A percentile compares a stretch with the other conserved stretches of the same genome.
Conservation (phyloP, 1,284 basidiomycete species). For the Moniliella sp. region DNA sequence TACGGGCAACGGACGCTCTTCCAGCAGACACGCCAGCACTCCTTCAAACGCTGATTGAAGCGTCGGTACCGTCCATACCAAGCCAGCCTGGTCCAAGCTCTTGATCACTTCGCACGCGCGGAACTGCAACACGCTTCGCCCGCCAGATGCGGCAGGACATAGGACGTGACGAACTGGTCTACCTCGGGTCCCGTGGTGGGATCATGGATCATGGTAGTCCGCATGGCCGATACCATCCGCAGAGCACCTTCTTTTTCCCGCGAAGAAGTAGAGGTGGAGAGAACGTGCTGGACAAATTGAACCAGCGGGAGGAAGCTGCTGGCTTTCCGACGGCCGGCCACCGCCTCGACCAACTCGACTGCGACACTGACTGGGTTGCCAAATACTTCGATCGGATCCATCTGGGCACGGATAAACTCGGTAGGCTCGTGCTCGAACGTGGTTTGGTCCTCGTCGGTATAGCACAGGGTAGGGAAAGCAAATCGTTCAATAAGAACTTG, state of each 20-base stretch:
- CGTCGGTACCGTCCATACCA: conserved; percentile 19
- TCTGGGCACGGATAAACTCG: conserved; percentile 22
- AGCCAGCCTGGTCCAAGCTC: conserved; percentile 18
- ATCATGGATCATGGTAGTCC: conserved; percentile 19
- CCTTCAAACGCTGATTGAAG: conserved; percentile 24
- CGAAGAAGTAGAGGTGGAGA: conserved; percentile 9
- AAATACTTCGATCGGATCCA: conserved; percentile 20
- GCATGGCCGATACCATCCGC: conserved; percentile 17
- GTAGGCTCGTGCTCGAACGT: conserved; percentile 26
- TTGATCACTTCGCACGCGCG: conserved; percentile 22
- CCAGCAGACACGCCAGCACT: conserved; percentile 35
- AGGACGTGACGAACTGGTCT: conserved; percentile 23
- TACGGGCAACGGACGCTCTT: conserved; percentile 54
- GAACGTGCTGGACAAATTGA: conserved; percentile 22
- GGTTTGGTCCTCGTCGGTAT: conserved; percentile 21
- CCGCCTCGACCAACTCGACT: conserved; percentile 1
- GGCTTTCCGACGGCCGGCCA: conserved; percentile 20
- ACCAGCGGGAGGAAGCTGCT: conserved; percentile 24
- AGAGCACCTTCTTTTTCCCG: conserved; percentile 29
- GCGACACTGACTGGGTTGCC: conserved; percentile 1
- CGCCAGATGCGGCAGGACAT: conserved; percentile 21
- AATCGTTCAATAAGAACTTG: conserved; percentile 16
- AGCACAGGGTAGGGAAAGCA: conserved; percentile 27
- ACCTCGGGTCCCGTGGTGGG: conserved; percentile 15
- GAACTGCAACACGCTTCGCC: conserved; percentile 20